Base-by-base conservation (phyloP, 1,284 basidiomycete genomes). In the Butyriboletus appendiculatus region DNA sequence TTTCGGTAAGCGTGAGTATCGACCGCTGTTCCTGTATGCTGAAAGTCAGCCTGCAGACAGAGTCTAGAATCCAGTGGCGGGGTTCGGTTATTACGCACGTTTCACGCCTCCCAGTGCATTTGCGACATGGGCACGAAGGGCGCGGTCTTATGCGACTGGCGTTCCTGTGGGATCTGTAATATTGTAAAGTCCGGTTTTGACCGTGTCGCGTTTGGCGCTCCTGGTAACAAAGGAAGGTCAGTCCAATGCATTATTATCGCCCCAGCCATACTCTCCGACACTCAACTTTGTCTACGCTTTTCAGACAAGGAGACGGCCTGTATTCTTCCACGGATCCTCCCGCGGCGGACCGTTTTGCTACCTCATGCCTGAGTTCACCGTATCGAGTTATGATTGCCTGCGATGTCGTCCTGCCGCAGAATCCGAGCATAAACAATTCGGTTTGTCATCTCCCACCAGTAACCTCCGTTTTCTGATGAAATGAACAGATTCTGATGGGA, bases 341-440 rank as follows among this genome's bases (percentile, higher is more conserved):
- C 44, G 65, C 74, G 12, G 84, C 84, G 14, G 81, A 86, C 65
- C 67, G 61, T 14, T 76, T 76, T 62, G 78, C 84, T 12, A 86
- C 83, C 5, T 84, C 84, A 35, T 84, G 81, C 59, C 76, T 78
- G 38, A 76, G 79, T 41, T 85, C 84, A 3, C 85, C 84, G 3
- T 86, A 81, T 70, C 78, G 83, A 10, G 81, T 82, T 20, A 79
- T 80, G 73, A 75, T 86, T 56, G 80, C 79, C 5, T 85, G 84
- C 57, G 80, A 82, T 62, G 76, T 75, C 5, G 62, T 74, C 30
- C 72, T 82, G n/a, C 73, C 78, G 40, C 68, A 68, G 41, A 48
- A 64, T 43, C 49, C 48, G 9, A 56, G 54, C 41, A 64, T 59
- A 48, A 70, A 59, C 52, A 56, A 60, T 32, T 70, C 68, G 59